phyloP scores from a whole-genome alignment of 1,284 basidiomycete species.

The Veloporphyrellus conicus region DNA sequence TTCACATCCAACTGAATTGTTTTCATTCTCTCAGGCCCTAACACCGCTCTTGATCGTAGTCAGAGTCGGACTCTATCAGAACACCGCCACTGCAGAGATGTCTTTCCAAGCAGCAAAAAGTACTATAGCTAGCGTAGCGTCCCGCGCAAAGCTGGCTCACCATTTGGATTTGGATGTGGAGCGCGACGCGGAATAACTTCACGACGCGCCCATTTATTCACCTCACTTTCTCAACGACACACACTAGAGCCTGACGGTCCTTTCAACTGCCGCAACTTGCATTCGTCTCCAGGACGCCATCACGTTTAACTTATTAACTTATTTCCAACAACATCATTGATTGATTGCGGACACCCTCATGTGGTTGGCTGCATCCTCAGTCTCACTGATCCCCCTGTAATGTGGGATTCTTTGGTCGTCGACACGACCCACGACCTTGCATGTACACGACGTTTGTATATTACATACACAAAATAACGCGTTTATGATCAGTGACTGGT shows the following conservation, averaged over 20 bases:
- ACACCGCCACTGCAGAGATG: not conserved
- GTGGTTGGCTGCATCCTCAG: not conserved
- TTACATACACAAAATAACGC: not conserved
- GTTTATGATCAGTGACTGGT: not conserved
- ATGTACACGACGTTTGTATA: not conserved
- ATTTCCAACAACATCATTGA: not conserved
- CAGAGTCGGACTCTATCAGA: slow-evolving; percentile 11
- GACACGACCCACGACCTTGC: not conserved
- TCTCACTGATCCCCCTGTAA: not conserved
- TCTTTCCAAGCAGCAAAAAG: slow-evolving; percentile 1
- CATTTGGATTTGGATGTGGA: not conserved
- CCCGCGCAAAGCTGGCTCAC: not conserved
- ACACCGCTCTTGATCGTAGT: slow-evolving; percentile 19
- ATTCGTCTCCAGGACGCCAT: not conserved
- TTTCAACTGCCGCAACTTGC: not conserved
- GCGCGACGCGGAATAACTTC: slow-evolving; percentile 5
- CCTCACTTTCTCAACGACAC: too few relatives aligned
- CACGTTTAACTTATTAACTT: not conserved
- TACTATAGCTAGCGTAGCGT: not conserved
- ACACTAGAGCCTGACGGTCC: too few relatives aligned
- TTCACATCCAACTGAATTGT: not conserved
- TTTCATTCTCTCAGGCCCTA: slow-evolving; percentile 5
- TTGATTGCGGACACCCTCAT: not conserved
- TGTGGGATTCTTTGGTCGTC: not conserved
- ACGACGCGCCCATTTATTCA: not conserved